A percentile compares a stretch with the other conserved stretches of the same genome.
Conservation (phyloP, 2,329 filamentous ascomycete genomes). For the Aureobasidium sp. region DNA sequence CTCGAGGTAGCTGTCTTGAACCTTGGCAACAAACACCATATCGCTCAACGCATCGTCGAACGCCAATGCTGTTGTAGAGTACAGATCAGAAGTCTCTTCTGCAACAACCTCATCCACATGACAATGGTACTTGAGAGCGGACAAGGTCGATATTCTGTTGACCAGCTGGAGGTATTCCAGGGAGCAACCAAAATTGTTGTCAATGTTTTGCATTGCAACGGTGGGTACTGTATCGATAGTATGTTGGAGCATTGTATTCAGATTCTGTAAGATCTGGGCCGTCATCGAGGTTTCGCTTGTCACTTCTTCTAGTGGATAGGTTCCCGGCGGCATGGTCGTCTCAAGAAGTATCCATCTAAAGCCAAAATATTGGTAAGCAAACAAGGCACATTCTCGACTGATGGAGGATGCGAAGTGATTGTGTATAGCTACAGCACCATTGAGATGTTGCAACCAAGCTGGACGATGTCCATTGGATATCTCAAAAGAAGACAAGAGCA, state of each 20-base stretch:
- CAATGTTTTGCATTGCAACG: not conserved
- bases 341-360: slow-evolving; percentile 2
- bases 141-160: slow-evolving; percentile 2
- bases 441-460: slow-evolving; percentile 5
- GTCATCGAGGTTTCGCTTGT: not conserved
- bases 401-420: not conserved
- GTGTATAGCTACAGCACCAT: not conserved
- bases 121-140: not conserved
- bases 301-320: not conserved
- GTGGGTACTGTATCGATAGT: not conserved
- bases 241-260: not conserved
- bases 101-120: not conserved
- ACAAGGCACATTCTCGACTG: not conserved
- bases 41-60: not conserved
- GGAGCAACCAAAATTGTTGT: not conserved
- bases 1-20: not conserved
- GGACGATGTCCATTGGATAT: not conserved
- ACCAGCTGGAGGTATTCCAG: not conserved
- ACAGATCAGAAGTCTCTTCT: not conserved
- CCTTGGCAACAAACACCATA: not conserved
- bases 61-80: not conserved
- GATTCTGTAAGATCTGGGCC: not conserved
- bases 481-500: not conserved
- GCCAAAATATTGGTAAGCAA: slow-evolving; percentile 2
- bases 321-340: slow-evolving; percentile 8